Evolutionary conservation across 2,329 filamentous ascomycete genomes (phyloP).

Genomic region (Pyrenochaeta sp.): DNA sequence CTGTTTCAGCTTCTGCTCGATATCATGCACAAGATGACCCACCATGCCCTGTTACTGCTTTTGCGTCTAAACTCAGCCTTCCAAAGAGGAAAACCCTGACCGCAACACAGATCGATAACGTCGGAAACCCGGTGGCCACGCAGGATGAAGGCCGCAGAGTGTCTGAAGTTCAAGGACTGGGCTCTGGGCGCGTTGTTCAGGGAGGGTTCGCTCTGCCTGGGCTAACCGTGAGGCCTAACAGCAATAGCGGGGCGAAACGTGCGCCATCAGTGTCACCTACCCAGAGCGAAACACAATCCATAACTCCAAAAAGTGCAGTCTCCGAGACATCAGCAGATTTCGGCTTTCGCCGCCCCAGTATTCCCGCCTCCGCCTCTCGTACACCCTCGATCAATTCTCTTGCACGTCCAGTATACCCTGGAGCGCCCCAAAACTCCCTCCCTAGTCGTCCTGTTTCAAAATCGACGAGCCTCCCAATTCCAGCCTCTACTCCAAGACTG

Average conservation of each 20-base stretch:
- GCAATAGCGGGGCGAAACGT: conserved; percentile 10
- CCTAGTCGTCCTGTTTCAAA: conserved; percentile 38
- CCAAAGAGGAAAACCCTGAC: conserved; percentile 57
- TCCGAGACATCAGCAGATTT: conserved; percentile 24
- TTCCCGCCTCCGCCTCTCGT: conserved; percentile 39
- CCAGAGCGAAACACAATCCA: conserved; percentile 20
- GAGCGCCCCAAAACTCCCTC: conserved; percentile 25
- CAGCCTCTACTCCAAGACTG: conserved; percentile 32
- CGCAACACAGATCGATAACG: conserved; percentile 52
- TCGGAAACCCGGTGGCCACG: conserved; percentile 34
- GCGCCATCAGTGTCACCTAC: conserved; percentile 8
- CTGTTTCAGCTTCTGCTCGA: conserved; percentile 26
- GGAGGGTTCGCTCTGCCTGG: conserved; percentile 30
- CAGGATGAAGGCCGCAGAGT: conserved; percentile 20
- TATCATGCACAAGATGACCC: conserved; percentile 14
- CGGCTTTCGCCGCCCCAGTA: conserved; percentile 42
- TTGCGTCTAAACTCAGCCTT: conserved; percentile 49
- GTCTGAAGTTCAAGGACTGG: conserved; percentile 7
- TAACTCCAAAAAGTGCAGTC: conserved; percentile 19
- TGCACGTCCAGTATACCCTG: conserved; percentile 46
- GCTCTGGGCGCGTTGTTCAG: conserved; percentile 10
- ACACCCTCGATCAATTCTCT: conserved; percentile 47
- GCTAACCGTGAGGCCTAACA: conserved; percentile 16
- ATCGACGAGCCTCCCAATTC: conserved; percentile 41
- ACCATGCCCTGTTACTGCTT: conserved; percentile 25